These are phyloP conservation scores for Lepidopterella palustris DNA, from an alignment of 495 filamentous ascomycete genomes.

Conservation along the genomic window DNA sequence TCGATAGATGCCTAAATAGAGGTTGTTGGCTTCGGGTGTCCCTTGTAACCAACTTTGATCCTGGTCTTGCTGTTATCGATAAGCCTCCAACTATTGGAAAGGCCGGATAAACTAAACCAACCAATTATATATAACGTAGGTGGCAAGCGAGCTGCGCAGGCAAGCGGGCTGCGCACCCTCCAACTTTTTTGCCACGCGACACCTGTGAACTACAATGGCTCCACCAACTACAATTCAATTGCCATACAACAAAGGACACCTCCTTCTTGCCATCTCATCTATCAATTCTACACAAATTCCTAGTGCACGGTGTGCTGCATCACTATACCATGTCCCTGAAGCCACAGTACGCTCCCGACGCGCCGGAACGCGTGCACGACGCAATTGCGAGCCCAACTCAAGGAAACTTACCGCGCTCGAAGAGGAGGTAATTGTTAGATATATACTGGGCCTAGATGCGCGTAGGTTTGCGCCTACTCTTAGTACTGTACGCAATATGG, in stretches of 20 bases:
- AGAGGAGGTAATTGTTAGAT: slow-evolving; percentile 10
- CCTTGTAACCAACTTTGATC: too few relatives aligned
- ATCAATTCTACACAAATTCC: neutral
- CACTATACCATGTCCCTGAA: neutral
- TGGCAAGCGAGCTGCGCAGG: too few relatives aligned
- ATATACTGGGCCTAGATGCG: slow-evolving; percentile 5
- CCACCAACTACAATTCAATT: neutral
- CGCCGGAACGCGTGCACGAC: slow-evolving; percentile 9
- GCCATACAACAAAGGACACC: neutral
- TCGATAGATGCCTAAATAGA: too few relatives aligned
- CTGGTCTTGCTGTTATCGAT: too few relatives aligned
- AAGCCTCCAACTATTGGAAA: too few relatives aligned
- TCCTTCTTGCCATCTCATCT: neutral
- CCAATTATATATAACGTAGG: too few relatives aligned
- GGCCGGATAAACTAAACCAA: too few relatives aligned
- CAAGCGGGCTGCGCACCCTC: neutral
- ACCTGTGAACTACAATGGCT: slow-evolving; percentile 1
- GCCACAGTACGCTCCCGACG: neutral
- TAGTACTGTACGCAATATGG: neutral
- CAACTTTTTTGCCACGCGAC: neutral
- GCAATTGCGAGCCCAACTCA: slow-evolving; percentile 12
- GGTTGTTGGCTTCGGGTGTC: too few relatives aligned
- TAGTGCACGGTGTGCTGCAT: neutral
- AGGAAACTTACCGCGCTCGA: slow-evolving; percentile 7
- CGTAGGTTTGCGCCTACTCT: slow-evolving; percentile 1